A percentile compares a stretch with the other conserved stretches of the same genome.
These are phyloP conservation scores for Echites panduratus DNA, from an alignment of 257 asterid genomes.

Conservation along the genomic window DNA sequence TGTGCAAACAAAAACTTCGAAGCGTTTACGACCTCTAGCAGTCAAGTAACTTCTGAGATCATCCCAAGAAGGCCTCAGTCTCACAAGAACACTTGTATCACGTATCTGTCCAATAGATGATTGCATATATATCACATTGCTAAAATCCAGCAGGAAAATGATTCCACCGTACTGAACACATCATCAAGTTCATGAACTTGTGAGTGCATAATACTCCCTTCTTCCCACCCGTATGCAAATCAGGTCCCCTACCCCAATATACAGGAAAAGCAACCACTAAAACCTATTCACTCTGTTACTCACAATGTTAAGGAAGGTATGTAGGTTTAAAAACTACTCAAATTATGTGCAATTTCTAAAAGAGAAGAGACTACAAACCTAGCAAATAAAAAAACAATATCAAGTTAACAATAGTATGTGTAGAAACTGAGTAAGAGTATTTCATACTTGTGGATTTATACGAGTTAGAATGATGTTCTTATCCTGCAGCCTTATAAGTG, in stretches of 20 bases:
- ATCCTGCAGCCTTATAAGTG: conserved; percentile 79
- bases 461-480: conserved; percentile 91
- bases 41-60: conserved; percentile 91
- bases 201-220: neutral
- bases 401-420: neutral
- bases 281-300: neutral
- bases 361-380: neutral
- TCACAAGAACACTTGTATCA: conserved; percentile 97
- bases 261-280: conserved; percentile 4
- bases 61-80: conserved; percentile 99
- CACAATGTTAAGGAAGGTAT: neutral
- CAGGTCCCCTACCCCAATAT: neutral
- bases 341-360: neutral
- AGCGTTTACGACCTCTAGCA: conserved; percentile 94
- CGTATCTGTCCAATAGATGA: conserved; percentile 55
- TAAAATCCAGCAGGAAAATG: neutral
- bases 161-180: neutral
- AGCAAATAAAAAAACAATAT: neutral
- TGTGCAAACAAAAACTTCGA: conserved; percentile 97
- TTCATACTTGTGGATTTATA: conserved; percentile 70
- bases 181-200: neutral
- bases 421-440: neutral
- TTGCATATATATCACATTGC: neutral
- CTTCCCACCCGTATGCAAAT: neutral
- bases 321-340: neutral